phyloP scores from a whole-genome alignment of 495 filamentous ascomycete genomes.

The Tuber indicum region DNA sequence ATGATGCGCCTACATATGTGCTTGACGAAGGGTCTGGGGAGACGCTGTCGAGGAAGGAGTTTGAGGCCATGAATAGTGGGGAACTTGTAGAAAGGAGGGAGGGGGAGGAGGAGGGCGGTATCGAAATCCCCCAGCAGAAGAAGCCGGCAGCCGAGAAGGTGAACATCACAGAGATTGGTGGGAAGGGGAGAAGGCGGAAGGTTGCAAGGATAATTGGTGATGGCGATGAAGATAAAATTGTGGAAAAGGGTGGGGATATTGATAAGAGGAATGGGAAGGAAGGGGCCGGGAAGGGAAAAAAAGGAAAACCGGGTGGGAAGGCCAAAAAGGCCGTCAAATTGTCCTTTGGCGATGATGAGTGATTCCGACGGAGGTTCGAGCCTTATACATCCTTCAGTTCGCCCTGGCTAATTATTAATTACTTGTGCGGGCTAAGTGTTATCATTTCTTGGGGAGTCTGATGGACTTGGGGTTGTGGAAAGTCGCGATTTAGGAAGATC shows the following conservation, averaged over 20 bases:
- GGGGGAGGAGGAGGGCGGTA: slow-evolving; percentile 2
- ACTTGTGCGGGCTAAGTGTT: background rate
- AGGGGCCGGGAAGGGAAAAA: slow-evolving; percentile 11
- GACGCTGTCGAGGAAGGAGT: slow-evolving; percentile 45
- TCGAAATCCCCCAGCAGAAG: background rate
- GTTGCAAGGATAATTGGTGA: slow-evolving; percentile 31
- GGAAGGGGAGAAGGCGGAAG: slow-evolving; percentile 36
- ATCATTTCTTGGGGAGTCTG: background rate
- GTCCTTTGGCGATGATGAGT: slow-evolving; percentile 38
- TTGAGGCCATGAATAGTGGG: slow-evolving; percentile 43
- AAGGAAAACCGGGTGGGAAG: slow-evolving; percentile 25
- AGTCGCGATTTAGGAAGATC: background rate
- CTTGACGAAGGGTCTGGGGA: slow-evolving; percentile 46
- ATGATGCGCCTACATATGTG: slow-evolving; percentile 49
- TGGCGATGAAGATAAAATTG: slow-evolving; percentile 26
- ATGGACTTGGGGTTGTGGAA: background rate
- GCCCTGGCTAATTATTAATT: background rate
- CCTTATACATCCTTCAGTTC: background rate
- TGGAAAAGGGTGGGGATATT: slow-evolving; percentile 5
- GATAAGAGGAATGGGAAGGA: background rate
- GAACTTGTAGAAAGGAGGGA: slow-evolving; percentile 14
- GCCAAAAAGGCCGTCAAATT: slow-evolving; percentile 35
- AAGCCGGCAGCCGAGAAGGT: slow-evolving; percentile 10
- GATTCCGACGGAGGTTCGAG: background rate
- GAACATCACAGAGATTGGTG: slow-evolving; percentile 28